Evolutionary conservation across 139 green algal genomes (phyloP).

Genomic region (Tetraselmis striata): DNA sequence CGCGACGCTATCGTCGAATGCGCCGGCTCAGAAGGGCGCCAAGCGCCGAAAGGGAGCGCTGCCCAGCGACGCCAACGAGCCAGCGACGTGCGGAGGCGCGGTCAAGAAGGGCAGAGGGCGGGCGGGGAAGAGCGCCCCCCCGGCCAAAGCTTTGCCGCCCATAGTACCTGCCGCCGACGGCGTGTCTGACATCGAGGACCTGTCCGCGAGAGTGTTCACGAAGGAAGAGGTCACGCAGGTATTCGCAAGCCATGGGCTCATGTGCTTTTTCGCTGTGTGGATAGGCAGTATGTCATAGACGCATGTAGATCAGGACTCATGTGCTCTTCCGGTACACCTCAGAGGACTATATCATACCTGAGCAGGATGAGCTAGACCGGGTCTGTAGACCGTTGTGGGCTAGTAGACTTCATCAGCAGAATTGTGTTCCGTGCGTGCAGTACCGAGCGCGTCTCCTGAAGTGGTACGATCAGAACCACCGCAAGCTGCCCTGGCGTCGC

Average conservation of each 20-base stretch:
- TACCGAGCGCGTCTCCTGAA: constrained; percentile 47
- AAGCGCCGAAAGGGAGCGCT: too few relatives aligned
- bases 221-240: constrained; percentile 13
- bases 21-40: too few relatives aligned
- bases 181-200: too few relatives aligned
- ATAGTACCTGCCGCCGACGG: too few relatives aligned
- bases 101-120: too few relatives aligned
- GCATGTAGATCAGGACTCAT: neutral
- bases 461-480: constrained; percentile 86
- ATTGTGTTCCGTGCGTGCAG: constrained; percentile 8
- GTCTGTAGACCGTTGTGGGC: neutral
- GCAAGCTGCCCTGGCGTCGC: constrained; percentile 82
- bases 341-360: neutral
- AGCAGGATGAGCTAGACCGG: neutral
- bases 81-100: too few relatives aligned
- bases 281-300: too few relatives aligned
- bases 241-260: neutral
- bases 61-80: too few relatives aligned
- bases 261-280: too few relatives aligned
- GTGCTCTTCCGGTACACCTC: neutral
- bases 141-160: too few relatives aligned
- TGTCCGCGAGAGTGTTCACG: constrained; percentile 10
- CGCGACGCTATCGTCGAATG: too few relatives aligned
- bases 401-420: neutral
- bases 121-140: too few relatives aligned